A percentile compares a stretch with the other conserved stretches of the same genome.
Conservation (phyloP, 1,139 yeast species). For the Suhomyces panamericanus region DNA sequence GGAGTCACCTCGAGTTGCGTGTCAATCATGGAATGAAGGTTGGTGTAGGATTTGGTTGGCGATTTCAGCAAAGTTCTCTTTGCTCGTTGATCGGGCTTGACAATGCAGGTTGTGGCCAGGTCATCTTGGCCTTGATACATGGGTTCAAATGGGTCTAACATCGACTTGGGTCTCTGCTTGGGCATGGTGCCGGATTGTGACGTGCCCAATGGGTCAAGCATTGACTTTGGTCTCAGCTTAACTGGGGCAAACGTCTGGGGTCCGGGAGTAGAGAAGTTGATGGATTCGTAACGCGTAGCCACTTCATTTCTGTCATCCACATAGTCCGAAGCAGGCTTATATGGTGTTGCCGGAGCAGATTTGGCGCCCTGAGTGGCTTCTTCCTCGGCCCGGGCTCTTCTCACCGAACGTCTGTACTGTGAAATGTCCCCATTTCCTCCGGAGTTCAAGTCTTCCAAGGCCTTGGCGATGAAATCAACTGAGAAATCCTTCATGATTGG, state of each 20-base stretch:
- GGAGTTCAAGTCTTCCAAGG: constrained; percentile 64
- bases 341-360: constrained; percentile 24
- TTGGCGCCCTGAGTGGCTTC: constrained; percentile 12
- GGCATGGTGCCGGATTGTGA: background rate
- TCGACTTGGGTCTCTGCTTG: constrained; percentile 41
- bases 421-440: constrained; percentile 63
- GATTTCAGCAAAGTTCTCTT: constrained; percentile 14
- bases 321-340: constrained; percentile 29
- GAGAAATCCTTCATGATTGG: constrained; percentile 49
- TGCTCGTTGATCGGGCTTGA: constrained; percentile 12
- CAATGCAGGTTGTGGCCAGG: constrained; percentile 19
- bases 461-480: constrained; percentile 52
- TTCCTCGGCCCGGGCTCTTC: constrained; percentile 24
- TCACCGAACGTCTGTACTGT: constrained; percentile 42
- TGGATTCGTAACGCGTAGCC: constrained; percentile 43
- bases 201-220: constrained; percentile 24
- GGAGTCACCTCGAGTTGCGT: constrained; percentile 28
- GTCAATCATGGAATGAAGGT: constrained; percentile 30
- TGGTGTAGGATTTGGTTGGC: constrained; percentile 30
- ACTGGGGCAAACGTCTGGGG: background rate
- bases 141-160: constrained; percentile 25
- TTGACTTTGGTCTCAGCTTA: constrained; percentile 43
- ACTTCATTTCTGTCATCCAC: constrained; percentile 40
- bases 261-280: constrained; percentile 25
- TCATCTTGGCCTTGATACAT: constrained; percentile 12